Evolutionary conservation across 305 asterid genomes (phyloP).

Genomic region (Solanum chacoense): DNA sequence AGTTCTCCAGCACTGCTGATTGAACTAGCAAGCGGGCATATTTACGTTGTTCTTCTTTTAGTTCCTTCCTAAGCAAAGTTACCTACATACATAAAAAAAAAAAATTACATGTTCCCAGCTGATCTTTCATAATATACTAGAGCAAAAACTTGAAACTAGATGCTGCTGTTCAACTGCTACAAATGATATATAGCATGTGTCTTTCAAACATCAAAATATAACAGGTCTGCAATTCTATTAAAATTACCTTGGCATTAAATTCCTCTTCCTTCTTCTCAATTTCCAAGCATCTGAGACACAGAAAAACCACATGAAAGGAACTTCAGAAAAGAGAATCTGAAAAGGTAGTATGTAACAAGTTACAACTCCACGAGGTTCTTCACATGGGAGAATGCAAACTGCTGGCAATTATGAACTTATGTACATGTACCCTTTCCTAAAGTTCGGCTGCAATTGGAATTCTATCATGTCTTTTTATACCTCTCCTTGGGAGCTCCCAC

Average conservation of each 20-base stretch:
- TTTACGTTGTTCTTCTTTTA: constrained; percentile 34
- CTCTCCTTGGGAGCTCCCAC: not conserved
- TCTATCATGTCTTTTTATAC: not conserved
- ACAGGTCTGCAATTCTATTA: not conserved
- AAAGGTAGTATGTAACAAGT: not conserved
- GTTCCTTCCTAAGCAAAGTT: constrained; percentile 26
- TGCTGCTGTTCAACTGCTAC: not conserved
- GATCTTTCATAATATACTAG: not conserved
- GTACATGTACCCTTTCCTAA: not conserved
- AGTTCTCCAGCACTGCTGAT: constrained; percentile 33
- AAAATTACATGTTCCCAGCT: not conserved
- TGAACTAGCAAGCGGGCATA: constrained; percentile 47
- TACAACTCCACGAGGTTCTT: not conserved
- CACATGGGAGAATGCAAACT: not conserved
- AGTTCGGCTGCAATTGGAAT: not conserved
- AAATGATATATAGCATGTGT: not conserved
- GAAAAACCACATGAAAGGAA: not conserved
- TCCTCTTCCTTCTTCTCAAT: constrained; percentile 43
- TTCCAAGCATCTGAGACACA: constrained; percentile 48
- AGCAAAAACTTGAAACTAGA: not conserved
- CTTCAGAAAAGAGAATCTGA: not conserved
- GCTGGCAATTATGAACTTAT: not conserved
- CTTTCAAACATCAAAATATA: not conserved
- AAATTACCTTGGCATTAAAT: constrained; percentile 54
- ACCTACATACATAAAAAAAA: constrained; percentile 18